Evolutionary conservation across 176 grass and related monocot genomes (phyloP).

Genomic region (Aegilops speltoides): DNA sequence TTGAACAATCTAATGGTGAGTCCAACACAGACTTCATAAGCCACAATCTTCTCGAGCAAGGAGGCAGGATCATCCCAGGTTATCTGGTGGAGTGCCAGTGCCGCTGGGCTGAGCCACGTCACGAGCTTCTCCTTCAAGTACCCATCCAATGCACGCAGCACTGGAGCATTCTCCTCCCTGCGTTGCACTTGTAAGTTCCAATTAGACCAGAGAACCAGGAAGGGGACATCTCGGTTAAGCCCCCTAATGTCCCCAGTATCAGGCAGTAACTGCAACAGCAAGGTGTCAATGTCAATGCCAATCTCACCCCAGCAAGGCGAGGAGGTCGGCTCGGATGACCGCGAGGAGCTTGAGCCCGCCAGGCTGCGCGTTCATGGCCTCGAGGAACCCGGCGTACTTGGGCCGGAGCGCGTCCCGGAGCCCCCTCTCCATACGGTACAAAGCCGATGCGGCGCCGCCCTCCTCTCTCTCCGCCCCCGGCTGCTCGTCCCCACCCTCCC

Average conservation of each 20-base stretch:
- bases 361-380: slow-evolving; percentile 77
- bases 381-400: slow-evolving; percentile 69
- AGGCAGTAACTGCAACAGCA: not conserved
- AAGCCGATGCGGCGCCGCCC: slow-evolving; percentile 40
- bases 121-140: slow-evolving; percentile 98
- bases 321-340: slow-evolving; percentile 82
- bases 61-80: slow-evolving; percentile 96
- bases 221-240: not conserved
- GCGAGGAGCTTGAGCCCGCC: slow-evolving; percentile 89
- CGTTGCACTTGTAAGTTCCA: slow-evolving; percentile 28
- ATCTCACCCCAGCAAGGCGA: slow-evolving; percentile 65
- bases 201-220: not conserved
- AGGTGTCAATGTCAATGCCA: not conserved
- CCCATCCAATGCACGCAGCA: slow-evolving; percentile 74
- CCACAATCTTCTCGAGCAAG: slow-evolving; percentile 95
- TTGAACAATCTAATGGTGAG: not conserved
- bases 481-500: slow-evolving; percentile 11
- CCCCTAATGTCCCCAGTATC: too few species aligned
- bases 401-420: slow-evolving; percentile 78
- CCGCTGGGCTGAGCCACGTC: slow-evolving; percentile 92
- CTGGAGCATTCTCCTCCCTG: slow-evolving; percentile 68
- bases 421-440: slow-evolving; percentile 83
- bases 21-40: slow-evolving; percentile 61
- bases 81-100: slow-evolving; percentile 81
- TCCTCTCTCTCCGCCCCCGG: slow-evolving; percentile 7